Evolutionary conservation across 2,329 filamentous ascomycete genomes (phyloP), one percentile per base, ranked within the genome.

Genomic region (Ophiostoma tasmaniense): DNA sequence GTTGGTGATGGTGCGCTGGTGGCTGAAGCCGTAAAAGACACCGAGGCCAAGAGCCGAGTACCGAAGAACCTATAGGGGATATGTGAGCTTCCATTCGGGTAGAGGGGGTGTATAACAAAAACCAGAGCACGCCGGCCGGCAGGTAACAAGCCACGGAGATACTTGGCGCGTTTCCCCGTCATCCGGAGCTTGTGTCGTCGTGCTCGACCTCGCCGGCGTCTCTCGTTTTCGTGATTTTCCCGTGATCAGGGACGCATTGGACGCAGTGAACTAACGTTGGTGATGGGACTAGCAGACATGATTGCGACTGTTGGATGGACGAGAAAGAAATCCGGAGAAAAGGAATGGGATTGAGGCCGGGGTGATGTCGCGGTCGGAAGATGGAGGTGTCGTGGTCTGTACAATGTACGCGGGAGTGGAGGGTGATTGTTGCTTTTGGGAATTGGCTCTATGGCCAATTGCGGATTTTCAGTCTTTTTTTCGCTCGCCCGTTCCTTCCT

Each of bases 11-110:
- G 87, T 86, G 77, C 90, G 85, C 84, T 99, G 95, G 84, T 97
- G 94, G 81, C 89, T 91, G 84, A 97, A 88, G 80, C 95, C 95
- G 84, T 99, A 99, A 83, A 97, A 89, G 79, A 98, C 83, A 79
- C 95, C 95, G 77, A 92, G 85, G 77, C 89, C 91, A 74, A 99
- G 91, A 79, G 93, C 93, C 78, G 93, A 94, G 87, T 94, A 99
- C 82, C 95, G 93, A 81, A 98, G 87, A 81, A 99, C 94, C 95
- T 99, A 80, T 52, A 22, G 22, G 65, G 22, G 35, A 22, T 4
- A 25, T 17, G 64, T 65, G 5, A 65, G 64, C 64, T 65, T 65
- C 64, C 64, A 55, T 25, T 30, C 25, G 10, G 61, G 1, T 20
- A 37, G 37, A 66, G 25, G 42, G 17, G 20, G 30, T 39, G n/a